Percentiles rank a stretch among this genome's conserved stretches.
These are phyloP conservation scores for Balansia obtecta DNA, from an alignment of 2,329 filamentous ascomycete genomes.

Conservation along the genomic window DNA sequence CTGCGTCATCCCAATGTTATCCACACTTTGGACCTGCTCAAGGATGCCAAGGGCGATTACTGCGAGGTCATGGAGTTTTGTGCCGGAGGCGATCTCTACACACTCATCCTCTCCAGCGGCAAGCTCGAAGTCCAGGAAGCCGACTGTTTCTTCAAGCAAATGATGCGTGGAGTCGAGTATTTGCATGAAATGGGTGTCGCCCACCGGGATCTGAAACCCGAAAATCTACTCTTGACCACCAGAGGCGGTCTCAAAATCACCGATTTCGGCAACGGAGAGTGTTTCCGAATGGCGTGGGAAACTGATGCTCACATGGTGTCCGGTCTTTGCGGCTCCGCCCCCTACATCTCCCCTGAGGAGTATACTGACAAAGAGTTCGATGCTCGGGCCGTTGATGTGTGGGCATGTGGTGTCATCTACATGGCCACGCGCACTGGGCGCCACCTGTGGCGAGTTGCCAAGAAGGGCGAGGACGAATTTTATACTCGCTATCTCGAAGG, in stretches of 20 bases:
- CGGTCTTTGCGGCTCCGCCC: conserved; percentile 88
- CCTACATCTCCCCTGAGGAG: conserved; percentile 95
- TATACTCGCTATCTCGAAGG: conserved; percentile 91
- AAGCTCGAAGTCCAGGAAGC: conserved; percentile 88
- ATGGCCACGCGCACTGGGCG: conserved; percentile 98
- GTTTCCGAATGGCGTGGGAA: conserved; percentile 99
- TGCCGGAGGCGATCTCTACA: conserved; percentile 91
- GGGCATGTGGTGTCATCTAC: conserved; percentile 97
- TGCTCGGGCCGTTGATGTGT: conserved; percentile 92
- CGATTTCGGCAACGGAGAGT: conserved; percentile 97
- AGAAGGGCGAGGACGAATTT: conserved; percentile 94
- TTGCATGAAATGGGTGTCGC: conserved; percentile 99
- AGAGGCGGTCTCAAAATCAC: conserved; percentile 93
- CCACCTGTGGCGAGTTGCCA: conserved; percentile 93
- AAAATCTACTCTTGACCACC: conserved; percentile 87
- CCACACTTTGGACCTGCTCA: conserved; percentile 86
- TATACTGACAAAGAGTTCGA: conserved; percentile 95
- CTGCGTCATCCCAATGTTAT: conserved; percentile 96
- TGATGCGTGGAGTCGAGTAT: conserved; percentile 98
- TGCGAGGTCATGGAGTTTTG: conserved; percentile 99
- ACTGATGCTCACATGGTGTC: conserved; percentile 97
- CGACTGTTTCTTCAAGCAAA: conserved; percentile 97
- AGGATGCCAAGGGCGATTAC: conserved; percentile 93
- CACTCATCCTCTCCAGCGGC: conserved; percentile 76
- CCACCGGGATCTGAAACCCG: conserved; percentile 90